These are phyloP conservation scores for Paramecium sexaurelia DNA, from an alignment of 73 alveolate species.

Conservation along the genomic window DNA sequence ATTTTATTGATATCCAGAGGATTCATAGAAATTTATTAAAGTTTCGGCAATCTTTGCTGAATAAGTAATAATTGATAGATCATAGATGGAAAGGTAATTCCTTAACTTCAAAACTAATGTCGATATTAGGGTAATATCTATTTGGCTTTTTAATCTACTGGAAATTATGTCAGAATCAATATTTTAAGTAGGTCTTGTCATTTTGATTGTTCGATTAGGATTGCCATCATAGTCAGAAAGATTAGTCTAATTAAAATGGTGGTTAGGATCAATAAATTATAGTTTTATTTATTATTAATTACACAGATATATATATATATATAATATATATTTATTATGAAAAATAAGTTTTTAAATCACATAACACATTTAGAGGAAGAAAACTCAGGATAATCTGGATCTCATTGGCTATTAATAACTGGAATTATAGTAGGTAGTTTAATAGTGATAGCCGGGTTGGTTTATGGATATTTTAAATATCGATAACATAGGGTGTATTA, in stretches of 20 bases:
- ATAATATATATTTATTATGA: not conserved
- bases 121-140: no score
- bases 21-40: no score
- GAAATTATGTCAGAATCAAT: not conserved
- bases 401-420: constrained; percentile 43
- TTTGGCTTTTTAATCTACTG: no score
- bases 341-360: not conserved
- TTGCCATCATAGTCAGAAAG: no score
- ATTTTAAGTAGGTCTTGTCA: no score
- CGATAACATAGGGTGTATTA: constrained; percentile 2
- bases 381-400: not conserved
- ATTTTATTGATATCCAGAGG: no score
- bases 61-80: no score
- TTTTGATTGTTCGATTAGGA: no score
- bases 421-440: not conserved
- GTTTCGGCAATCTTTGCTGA: no score
- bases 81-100: no score
- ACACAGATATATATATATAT: not conserved
- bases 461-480: constrained; percentile 15
- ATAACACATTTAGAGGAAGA: not conserved
- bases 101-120: no score
- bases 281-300: not conserved
- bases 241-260: not conserved
- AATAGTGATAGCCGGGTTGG: not conserved
- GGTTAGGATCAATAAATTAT: not conserved